Conservation (phyloP, 257 asterid species). For the Gardenia jasminoides region DNA sequence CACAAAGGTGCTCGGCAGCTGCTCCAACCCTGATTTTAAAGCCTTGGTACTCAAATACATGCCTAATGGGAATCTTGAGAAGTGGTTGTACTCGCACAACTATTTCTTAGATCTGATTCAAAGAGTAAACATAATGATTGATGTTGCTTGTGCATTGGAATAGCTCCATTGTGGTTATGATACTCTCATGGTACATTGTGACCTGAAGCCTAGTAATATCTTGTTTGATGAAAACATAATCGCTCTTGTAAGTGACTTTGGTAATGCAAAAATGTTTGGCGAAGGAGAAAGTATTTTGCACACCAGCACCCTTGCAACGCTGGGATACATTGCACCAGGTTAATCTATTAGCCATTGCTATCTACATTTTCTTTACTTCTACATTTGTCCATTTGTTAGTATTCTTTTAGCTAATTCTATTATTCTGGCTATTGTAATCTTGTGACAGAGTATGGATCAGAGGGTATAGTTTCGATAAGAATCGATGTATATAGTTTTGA, state of each 20-base stretch:
- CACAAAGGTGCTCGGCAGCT: conserved; percentile 28
- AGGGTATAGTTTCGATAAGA: not conserved
- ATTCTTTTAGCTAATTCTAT: not conserved
- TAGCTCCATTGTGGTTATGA: conserved; percentile 34
- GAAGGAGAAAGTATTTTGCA: conserved; percentile 25
- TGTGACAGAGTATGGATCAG: not conserved
- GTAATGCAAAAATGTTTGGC: conserved; percentile 26
- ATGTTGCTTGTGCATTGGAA: conserved; percentile 34
- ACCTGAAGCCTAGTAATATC: conserved; percentile 37
- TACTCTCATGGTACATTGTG: conserved; percentile 31
- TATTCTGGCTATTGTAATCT: not conserved
- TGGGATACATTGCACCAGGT: no score
- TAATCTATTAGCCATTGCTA: no score
- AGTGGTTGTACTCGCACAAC: conserved; percentile 26
- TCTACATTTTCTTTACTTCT: no score
- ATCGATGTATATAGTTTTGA: conserved; percentile 2
- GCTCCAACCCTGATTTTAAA: conserved; percentile 30
- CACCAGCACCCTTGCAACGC: conserved; percentile 28
- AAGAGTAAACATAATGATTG: conserved; percentile 31
- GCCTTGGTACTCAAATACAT: conserved; percentile 30
- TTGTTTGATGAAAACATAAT: conserved; percentile 32
- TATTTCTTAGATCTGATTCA: conserved; percentile 15
- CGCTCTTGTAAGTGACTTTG: conserved; percentile 35
- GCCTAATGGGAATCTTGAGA: conserved; percentile 38
- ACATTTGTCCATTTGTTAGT: no score